phyloP scores from a whole-genome alignment of 2,329 filamentous ascomycete species.

The Botrytis hyacinthi region DNA sequence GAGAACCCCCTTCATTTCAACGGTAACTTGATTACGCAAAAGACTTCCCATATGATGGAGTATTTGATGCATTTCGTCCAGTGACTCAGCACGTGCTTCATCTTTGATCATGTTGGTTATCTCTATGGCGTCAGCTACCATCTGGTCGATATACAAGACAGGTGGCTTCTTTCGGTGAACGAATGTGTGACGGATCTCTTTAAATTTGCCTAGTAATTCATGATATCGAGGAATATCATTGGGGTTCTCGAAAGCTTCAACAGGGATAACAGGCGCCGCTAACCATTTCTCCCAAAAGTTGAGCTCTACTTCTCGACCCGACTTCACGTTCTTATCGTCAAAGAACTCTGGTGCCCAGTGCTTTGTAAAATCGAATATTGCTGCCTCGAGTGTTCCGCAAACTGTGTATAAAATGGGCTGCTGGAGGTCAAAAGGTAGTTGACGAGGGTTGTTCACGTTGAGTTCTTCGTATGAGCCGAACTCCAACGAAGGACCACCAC shows the following conservation, averaged over 20 bases:
- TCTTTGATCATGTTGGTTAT: not conserved
- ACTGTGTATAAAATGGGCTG: not conserved
- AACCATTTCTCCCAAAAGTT: not conserved
- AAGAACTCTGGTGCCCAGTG: not conserved
- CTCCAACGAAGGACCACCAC: not conserved
- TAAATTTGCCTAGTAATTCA: not conserved
- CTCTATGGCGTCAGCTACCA: not conserved
- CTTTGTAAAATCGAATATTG: not conserved
- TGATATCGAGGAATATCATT: not conserved
- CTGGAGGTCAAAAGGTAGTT: not conserved
- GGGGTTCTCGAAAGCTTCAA: not conserved
- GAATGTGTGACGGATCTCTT: not conserved
- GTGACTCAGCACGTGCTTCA: not conserved
- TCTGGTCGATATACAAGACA: not conserved
- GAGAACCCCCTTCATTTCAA: not conserved
- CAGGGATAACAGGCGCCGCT: not conserved
- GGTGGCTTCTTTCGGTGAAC: not conserved
- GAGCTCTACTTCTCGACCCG: not conserved
- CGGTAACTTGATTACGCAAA: not conserved
- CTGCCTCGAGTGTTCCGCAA: not conserved
- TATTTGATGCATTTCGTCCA: not conserved
- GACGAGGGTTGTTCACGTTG: not conserved
- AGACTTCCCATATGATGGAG: not conserved
- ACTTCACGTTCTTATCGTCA: not conserved
- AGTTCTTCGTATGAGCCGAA: not conserved